Evolutionary conservation across 2,329 filamentous ascomycete species (phyloP), one percentile per base, ranked within the genome.

Genomic region (Botrytis squamosa): DNA sequence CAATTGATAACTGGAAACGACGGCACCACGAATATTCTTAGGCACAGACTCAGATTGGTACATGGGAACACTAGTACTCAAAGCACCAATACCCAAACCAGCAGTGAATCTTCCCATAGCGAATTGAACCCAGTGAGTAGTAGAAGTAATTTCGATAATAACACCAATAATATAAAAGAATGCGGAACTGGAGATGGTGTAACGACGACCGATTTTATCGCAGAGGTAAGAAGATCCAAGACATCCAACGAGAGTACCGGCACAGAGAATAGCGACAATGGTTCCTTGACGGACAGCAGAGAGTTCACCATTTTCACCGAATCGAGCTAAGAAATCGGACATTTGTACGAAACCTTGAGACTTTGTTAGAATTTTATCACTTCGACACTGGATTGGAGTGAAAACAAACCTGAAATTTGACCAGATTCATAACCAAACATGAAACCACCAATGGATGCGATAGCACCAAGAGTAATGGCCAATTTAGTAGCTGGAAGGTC

Each of bases 31-130:
- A 69, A 92, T 87, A 74, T 89, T 86, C 75, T 89, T 86, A 0
- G 91, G 91, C 4, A 88, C 88, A 73, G 86, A 89, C 81, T 93
- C 91, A 25, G 86, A 88, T 80, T 92, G 89, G 77, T 92, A 92
- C 88, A 93, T 90, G 66, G 89, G 89, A 1, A 90, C 89, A 40
- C 89, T 83, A 60, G 91, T 90, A 9, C 88, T 90, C 0, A 92
- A 84, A 33, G 87, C 85, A 42, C 91, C 91, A 65, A 93, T 88
- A 33, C 90, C 90, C 3, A 91, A 80, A 77, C 91, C 90, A 38
- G 89, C 90, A n/a, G 91, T 85, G 76, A 90, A 86, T 63, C 91
- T 85, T 66, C 90, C 91, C 29, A 90, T 81, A 42, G 89, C 89
- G 74, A 92, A 86, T 77, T 92, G 90, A 74, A 87, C 88, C 90